Evolutionary conservation across 2,329 filamentous ascomycete species (phyloP), one percentile per base, ranked within the genome.

Genomic region (Orbilia brochopaga): DNA sequence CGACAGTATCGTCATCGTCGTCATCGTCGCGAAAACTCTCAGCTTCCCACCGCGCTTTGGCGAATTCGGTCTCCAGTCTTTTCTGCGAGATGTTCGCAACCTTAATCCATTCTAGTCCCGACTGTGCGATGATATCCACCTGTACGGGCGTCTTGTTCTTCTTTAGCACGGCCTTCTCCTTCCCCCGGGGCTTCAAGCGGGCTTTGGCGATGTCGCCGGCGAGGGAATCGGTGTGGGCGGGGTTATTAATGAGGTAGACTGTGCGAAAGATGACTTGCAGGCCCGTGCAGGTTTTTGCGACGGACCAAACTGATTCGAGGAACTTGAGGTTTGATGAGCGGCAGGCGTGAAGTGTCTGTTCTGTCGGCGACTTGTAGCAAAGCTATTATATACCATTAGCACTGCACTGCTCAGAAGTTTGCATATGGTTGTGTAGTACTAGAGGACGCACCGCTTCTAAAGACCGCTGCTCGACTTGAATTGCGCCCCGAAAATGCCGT

Each of bases 311-410:
- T 4, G 85, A 82, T 74, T 86, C 83, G 60, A 87, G 85, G 76
- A 88, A 90, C 0, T 85, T 83, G 10, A 90, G 76, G 78, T 90
- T 90, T 0, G 86, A 88, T 6, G 86, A 88, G 55, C 84, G 82
- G 51, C 89, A 80, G 27, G 84, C 83, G 76, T 88, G 85, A n/a
- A 81, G 77, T 15, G 81, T 77, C 60, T 80, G 79, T 50, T 75
- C 76, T 11, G 70, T 63, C 35, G 62, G 73, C 3, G 63, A 42
- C n/a, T 53, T 67, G 46, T 75, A 74, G 13, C 60, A 56, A 56
- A 73, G 44, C 74, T 74, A 53, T 11, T 15, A 46, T 73, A 73
- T 1, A 73, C 70, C 21, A 75, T 40, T 63, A 46, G 51, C 74
- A 57, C 78, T 75, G 51, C 75, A 69, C 21, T n/a, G n/a, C n/a